Conservation (phyloP, 441 rosid genomes). For the Euphorbia celastroides region DNA sequence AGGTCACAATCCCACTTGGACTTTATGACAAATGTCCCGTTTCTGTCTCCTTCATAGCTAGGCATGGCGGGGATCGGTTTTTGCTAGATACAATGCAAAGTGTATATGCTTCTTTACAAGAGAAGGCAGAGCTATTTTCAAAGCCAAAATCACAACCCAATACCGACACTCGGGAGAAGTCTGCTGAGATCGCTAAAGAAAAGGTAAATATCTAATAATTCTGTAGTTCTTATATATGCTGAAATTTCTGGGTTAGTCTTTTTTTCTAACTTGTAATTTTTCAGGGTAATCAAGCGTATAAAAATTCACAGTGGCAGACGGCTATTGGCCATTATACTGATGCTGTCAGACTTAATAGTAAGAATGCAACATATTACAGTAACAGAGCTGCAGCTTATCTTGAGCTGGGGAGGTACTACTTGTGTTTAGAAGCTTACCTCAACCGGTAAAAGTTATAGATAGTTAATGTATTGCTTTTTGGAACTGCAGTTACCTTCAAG, state of each 20-base stretch:
- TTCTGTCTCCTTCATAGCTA: no score
- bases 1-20: no score
- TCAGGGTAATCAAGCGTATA: no score
- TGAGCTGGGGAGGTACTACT: slow-evolving; percentile 60
- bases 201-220: slow-evolving; percentile 36
- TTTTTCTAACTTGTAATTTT: slow-evolving; percentile 39
- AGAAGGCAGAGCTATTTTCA: slow-evolving; percentile 45
- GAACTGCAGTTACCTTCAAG: slow-evolving; percentile 61
- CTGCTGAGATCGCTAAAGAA: slow-evolving; percentile 88
- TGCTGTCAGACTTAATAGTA: no score
- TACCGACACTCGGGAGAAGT: slow-evolving; percentile 39
- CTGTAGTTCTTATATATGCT: not conserved
- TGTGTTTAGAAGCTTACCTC: slow-evolving; percentile 1
- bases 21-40: no score
- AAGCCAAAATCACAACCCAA: slow-evolving; percentile 44
- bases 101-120: slow-evolving; percentile 69
- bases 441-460: not conserved
- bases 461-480: slow-evolving; percentile 11
- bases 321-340: slow-evolving; percentile 66
- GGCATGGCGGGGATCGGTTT: slow-evolving; percentile 88
- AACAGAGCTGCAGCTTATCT: slow-evolving; percentile 98
- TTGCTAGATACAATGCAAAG: slow-evolving; percentile 68
- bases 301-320: slow-evolving; percentile 83
- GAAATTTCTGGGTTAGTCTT: not conserved
- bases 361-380: slow-evolving; percentile 82